Conservation (phyloP, 176 grass and related monocot genomes). For the Phoenix dactylifera region DNA sequence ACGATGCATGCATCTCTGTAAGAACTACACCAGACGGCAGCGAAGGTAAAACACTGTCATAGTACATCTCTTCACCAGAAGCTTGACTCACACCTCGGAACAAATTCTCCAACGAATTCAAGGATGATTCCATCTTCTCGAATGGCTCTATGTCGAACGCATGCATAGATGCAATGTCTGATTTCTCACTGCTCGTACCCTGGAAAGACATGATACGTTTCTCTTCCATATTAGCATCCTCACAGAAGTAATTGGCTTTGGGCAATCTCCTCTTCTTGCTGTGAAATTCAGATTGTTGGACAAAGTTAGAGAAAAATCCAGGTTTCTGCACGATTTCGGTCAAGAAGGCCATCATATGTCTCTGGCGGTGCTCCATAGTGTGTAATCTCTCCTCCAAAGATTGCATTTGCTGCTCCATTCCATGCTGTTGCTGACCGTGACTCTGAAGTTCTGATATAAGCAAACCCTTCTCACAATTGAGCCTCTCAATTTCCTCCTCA, state of each 20-base stretch:
- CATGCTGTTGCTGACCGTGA: conserved; percentile 49
- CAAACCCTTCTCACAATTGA: conserved; percentile 46
- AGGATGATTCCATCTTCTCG: conserved; percentile 80
- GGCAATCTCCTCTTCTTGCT: conserved; percentile 69
- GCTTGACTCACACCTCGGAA: conserved; percentile 58
- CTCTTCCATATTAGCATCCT: conserved; percentile 32
- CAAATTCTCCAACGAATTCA: conserved; percentile 78
- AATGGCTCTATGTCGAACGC: conserved; percentile 50
- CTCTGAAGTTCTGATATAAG: conserved; percentile 49
- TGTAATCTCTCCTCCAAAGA: conserved; percentile 64
- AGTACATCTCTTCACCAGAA: conserved; percentile 40
- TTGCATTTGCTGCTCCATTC: conserved; percentile 66
- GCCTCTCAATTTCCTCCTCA: conserved; percentile 65
- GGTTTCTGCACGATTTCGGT: conserved; percentile 47
- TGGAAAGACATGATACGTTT: conserved; percentile 25
- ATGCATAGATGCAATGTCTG: conserved; percentile 4
- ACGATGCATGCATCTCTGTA: conserved; percentile 48
- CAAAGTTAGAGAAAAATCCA: conserved; percentile 39
- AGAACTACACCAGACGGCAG: conserved; percentile 45
- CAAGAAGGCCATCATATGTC: conserved; percentile 42
- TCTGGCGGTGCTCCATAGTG: conserved; percentile 49
- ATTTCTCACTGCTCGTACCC: conserved; percentile 3
- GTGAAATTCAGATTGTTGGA: conserved; percentile 35
- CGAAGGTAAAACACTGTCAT: conserved; percentile 40
- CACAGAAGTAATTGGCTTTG: conserved; percentile 28